Percentiles rank a stretch among this genome's conserved stretches.
Conservation (phyloP, 2,329 filamentous ascomycete genomes). For the Thielaviopsis populi region DNA sequence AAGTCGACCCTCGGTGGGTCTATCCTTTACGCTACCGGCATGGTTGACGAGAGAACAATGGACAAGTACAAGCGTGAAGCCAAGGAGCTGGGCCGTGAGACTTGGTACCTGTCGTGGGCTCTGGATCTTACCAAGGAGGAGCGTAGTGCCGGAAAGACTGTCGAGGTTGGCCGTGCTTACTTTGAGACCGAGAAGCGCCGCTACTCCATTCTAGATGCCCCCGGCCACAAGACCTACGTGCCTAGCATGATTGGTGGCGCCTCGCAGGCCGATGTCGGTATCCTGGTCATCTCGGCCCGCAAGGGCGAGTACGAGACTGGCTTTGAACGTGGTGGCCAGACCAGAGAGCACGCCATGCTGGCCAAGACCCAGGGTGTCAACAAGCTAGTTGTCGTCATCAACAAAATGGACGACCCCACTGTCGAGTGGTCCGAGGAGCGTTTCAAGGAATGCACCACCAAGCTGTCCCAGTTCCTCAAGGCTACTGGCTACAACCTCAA, state of each 20-base stretch:
- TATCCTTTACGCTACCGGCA: constrained; percentile 84
- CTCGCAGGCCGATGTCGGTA: constrained; percentile 83
- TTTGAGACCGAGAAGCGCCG: constrained; percentile 94
- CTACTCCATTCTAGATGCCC: constrained; percentile 93
- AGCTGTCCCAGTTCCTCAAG: constrained; percentile 78
- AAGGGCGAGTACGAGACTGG: constrained; percentile 99
- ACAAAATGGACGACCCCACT: constrained; percentile 98
- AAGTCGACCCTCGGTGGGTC: constrained; percentile 93
- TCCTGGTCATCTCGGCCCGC: constrained; percentile 87
- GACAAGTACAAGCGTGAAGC: constrained; percentile 97
- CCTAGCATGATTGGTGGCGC: constrained; percentile 97
- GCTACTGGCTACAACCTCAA: constrained; percentile 88
- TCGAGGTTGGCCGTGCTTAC: constrained; percentile 88
- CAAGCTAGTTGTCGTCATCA: constrained; percentile 86
- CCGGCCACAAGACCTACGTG: constrained; percentile 95
- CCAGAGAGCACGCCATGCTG: constrained; percentile 91
- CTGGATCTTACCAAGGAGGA: constrained; percentile 96
- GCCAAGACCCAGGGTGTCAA: constrained; percentile 98
- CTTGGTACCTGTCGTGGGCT: constrained; percentile 98
- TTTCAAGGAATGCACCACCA: constrained; percentile 84
- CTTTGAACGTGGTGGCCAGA: constrained; percentile 92
- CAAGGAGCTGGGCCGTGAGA: constrained; percentile 90
- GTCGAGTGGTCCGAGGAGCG: constrained; percentile 91
- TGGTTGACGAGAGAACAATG: constrained; percentile 98
- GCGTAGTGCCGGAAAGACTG: constrained; percentile 89